Evolutionary conservation across 495 filamentous ascomycete species (phyloP).

Genomic region (Oidiodendron maius): DNA sequence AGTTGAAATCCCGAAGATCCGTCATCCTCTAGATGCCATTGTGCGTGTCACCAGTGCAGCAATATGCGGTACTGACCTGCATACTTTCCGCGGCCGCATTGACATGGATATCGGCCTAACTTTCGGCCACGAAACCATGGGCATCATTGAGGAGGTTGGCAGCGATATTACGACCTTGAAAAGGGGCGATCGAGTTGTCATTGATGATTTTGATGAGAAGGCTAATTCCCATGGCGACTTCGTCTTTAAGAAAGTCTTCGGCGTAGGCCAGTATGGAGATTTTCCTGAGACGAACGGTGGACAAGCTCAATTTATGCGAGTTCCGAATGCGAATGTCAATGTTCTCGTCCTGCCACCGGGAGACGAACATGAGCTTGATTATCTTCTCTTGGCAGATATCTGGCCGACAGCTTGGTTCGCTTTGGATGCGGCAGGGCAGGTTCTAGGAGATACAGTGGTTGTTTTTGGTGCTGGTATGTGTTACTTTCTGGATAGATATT

Average conservation of each 20-base stretch:
- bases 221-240: no score
- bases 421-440: conserved; percentile 46
- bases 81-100: conserved; percentile 13
- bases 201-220: no score
- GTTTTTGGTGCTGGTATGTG: conserved; percentile 42
- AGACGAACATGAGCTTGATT: conserved; percentile 38
- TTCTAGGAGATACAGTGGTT: conserved; percentile 47
- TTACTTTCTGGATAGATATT: no score
- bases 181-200: conserved; percentile 48
- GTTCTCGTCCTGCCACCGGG: conserved; percentile 37
- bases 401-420: conserved; percentile 59
- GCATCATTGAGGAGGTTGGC: conserved; percentile 39
- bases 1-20: conserved; percentile 41
- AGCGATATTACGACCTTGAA: conserved; percentile 42
- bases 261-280: conserved; percentile 19
- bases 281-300: no score
- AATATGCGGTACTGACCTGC: conserved; percentile 40
- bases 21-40: conserved; percentile 49
- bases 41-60: conserved; percentile 52
- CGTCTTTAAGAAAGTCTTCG: no score
- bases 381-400: conserved; percentile 47
- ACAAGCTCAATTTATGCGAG: conserved; percentile 31
- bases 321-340: conserved; percentile 56
- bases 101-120: conserved; percentile 9
- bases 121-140: conserved; percentile 49